Percentiles rank a stretch among this genome's conserved stretches.
These are phyloP conservation scores for Brassica napus DNA, from an alignment of 345 rosid species.

Conservation along the genomic window Da-Ae NC_063447.1:61895001-61895500, in stretches of 20 bases:
- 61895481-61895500: slow-evolving; percentile 6
- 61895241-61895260: slow-evolving; percentile 39
- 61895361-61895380: too few relatives aligned
- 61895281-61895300: slow-evolving; percentile 36
- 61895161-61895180: background rate
- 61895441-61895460: background rate
- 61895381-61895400: too few relatives aligned
- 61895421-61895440: too few relatives aligned
- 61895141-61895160: background rate
- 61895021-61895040: background rate
- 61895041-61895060: background rate
- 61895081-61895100: background rate
- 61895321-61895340: background rate
- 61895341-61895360: too few relatives aligned
- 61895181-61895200: background rate
- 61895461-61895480: background rate
- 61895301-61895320: slow-evolving; percentile 31
- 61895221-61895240: slow-evolving; percentile 37
- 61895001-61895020: background rate
- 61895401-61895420: too few relatives aligned
- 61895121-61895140: background rate
- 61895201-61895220: slow-evolving; percentile 19
- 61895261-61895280: slow-evolving; percentile 21
- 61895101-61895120: too few relatives aligned
- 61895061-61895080: background rate